Evolutionary conservation across 1,139 yeast genomes (phyloP), one percentile per base, ranked within the genome.

Genomic region (Candida dubliniensis): DNA sequence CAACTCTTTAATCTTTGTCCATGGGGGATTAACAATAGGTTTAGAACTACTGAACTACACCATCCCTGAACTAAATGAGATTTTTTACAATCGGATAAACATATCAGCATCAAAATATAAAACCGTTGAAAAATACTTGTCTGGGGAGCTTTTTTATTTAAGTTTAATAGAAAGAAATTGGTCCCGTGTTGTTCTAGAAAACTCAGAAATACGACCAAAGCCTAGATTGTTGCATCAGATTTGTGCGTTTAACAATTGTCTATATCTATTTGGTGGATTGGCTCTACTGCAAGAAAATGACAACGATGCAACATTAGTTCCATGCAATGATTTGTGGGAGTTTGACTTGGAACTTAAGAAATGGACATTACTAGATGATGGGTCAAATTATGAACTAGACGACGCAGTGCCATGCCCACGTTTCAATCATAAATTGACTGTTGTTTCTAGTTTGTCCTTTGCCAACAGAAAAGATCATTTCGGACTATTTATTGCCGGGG

Each of bases 21-120:
- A 73, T 56, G 91, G 90, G n/a, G 93, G 93, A 0, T 61, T 82
- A n/a, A 76, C 82, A 1, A 63, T 80, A 18, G 86, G 84, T 1
- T 56, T 83, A 24, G 79, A 77, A 37, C 57, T 84, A 24, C 52
- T 46, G n/a, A 59, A 66, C 6, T 57, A 69, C 13, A 64, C 77
- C 25, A 60, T 72, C 30, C 59, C 57, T 0, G 75, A 67, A 39
- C 52, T 66, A 47, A 37, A 53, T 45, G 39, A 49, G 9, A 57
- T 57, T 3, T 71, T 71, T 50, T 47, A 51, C n/a, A 60, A 55
- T 56, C 67, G 64, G 43, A 47, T 66, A 23, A 48, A 54, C 35
- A 48, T 50, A 29, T 54, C 61, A 40, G 59, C 58, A 47, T 48
- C 60, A 34, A 69, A 67, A 48, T 58, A 59, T 36, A 58, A 60